These are phyloP conservation scores for Calonectria multiphialidica DNA, from an alignment of 2,329 filamentous ascomycete genomes.

Conservation along the genomic window DNA sequence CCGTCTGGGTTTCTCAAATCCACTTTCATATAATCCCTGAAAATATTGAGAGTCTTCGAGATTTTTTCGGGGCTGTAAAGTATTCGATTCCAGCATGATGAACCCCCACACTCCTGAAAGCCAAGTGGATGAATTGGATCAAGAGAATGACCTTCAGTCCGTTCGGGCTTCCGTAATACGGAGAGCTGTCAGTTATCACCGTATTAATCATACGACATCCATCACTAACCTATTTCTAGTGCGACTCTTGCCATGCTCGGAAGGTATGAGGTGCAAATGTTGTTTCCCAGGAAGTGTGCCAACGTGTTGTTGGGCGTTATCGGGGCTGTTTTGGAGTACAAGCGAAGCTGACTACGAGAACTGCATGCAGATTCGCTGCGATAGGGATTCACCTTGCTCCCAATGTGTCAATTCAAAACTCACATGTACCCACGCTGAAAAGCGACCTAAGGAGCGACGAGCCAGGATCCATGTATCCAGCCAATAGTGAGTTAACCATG, in stretches of 20 bases:
- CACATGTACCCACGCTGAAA: conserved; percentile 47
- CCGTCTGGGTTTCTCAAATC: neutral
- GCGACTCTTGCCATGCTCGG: conserved; percentile 47
- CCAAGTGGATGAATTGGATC: neutral
- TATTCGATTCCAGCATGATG: neutral
- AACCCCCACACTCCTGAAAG: neutral
- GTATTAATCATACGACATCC: neutral
- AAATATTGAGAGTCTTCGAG: neutral
- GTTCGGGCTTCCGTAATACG: conserved; percentile 20
- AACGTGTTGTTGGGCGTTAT: neutral
- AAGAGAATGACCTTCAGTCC: neutral
- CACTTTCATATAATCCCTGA: neutral
- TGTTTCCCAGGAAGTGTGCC: neutral
- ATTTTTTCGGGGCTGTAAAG: neutral
- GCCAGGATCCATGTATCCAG: conserved; percentile 50
- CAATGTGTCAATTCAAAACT: conserved; percentile 52
- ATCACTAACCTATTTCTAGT: conserved; percentile 37
- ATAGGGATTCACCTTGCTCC: conserved; percentile 50
- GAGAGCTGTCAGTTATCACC: conserved; percentile 32
- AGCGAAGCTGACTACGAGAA: neutral
- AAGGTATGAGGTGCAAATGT: conserved; percentile 38
- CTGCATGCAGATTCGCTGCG: conserved; percentile 49
- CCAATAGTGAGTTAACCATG: conserved; percentile 48
- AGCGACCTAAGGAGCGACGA: conserved; percentile 50
- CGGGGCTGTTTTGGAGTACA: neutral